A percentile compares a stretch with the other conserved stretches of the same genome.
Conservation (phyloP, 805 yeast species). For the Candida tibetensis region DNA sequence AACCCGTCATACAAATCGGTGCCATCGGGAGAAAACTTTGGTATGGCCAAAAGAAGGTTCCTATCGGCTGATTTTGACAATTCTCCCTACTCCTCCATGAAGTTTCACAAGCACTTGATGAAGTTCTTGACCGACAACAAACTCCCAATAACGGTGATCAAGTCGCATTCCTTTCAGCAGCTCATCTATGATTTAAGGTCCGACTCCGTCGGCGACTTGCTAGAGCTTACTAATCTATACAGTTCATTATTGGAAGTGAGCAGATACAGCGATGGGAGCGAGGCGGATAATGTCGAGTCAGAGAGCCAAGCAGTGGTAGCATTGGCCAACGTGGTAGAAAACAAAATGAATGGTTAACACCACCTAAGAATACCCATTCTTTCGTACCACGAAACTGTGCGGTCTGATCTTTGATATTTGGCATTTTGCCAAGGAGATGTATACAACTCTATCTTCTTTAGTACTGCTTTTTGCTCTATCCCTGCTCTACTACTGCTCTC, state of each 20-base stretch:
- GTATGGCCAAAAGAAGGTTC: slow-evolving; percentile 9
- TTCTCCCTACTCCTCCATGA: slow-evolving; percentile 42
- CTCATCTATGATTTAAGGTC: slow-evolving; percentile 49
- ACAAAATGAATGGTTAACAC: slow-evolving; percentile 6
- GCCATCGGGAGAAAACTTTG: not conserved
- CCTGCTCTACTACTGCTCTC: too few relatives aligned
- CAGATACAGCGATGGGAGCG: slow-evolving; percentile 7
- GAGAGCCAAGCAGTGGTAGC: slow-evolving; percentile 12
- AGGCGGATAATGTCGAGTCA: slow-evolving; percentile 2
- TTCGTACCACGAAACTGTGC: too few relatives aligned
- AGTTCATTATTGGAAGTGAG: slow-evolving; percentile 39
- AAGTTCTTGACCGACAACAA: slow-evolving; percentile 52
- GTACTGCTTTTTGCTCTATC: too few relatives aligned
- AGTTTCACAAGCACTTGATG: slow-evolving; percentile 51
- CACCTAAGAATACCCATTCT: too few relatives aligned
- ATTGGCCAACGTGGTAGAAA: slow-evolving; percentile 12
- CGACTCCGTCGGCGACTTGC: slow-evolving; percentile 44
- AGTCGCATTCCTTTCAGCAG: slow-evolving; percentile 51
- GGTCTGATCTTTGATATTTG: too few relatives aligned
- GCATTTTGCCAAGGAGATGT: too few relatives aligned
- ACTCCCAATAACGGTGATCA: slow-evolving; percentile 45
- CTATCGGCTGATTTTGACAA: slow-evolving; percentile 37
- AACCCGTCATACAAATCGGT: not conserved
- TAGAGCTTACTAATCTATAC: slow-evolving; percentile 46
- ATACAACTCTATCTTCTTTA: too few relatives aligned